Evolutionary conservation across 345 rosid genomes (phyloP), one percentile per base, ranked within the genome.

Genomic region (Acer campestre): DNA sequence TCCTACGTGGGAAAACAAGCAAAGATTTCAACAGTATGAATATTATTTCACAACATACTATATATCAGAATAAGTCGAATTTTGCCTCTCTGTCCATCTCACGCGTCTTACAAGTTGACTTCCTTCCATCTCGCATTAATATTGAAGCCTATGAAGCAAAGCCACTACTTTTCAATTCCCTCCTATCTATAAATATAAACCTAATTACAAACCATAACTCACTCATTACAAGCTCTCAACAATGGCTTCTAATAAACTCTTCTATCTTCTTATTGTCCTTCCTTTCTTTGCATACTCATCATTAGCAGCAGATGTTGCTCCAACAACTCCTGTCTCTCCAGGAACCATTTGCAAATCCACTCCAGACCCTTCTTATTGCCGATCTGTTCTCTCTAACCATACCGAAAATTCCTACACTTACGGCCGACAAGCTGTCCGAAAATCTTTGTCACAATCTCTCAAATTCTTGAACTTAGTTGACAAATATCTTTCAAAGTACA

Each of bases 361-460:
- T 3, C 97, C 91, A 1, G 88, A 94, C 76, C 98, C 97, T 2
- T 72, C 85, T 42, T 86, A 75, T 59, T 94, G 98, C 85, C 80
- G 75, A 70, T 88, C 95, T n/a, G 75, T 90, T 14, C 92, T 91
- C 48, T 88, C 89, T 40, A 82, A 82, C 67, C 83, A 77, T 40
- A 72, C 89, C 46, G 82, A 85, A 76, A 80, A 87, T 76, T 85
- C 86, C 72, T 90, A 87, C 71, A 82, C 71, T 16, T 92, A 82
- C 53, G 93, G 90, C 61, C 82, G 97, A 44, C 82, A 77, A 79
- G 83, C 90, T 4, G 82, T 96, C 67, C 81, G 90, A 0, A 86
- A 88, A 78, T 91, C 99, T 11, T 59, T 89, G 42, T 84, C 88
- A 35, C 90, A 88, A 18, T 88, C 99, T 65, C 87, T 29, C 10